Conservation (phyloP, 805 yeast species). For the Pachysolen tannophilus region DNA sequence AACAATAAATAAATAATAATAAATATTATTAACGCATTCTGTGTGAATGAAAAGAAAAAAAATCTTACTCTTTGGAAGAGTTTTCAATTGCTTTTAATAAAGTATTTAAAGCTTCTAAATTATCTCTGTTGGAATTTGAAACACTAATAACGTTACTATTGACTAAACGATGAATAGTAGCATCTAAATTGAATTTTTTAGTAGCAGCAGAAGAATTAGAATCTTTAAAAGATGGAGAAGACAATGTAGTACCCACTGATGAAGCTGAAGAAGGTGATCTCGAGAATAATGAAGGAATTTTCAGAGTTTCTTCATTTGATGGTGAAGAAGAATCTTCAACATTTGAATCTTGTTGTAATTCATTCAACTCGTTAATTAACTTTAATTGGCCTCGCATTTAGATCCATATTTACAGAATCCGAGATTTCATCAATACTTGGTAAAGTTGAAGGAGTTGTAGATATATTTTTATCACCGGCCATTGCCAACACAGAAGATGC, state of each 20-base stretch:
- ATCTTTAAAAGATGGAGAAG: not conserved
- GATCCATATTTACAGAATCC: too few relatives aligned
- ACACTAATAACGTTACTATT: constrained; percentile 15
- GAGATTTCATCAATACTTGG: too few relatives aligned
- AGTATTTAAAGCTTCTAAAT: constrained; percentile 15
- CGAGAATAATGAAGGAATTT: not conserved
- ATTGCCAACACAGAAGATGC: not conserved
- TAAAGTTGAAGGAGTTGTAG: not conserved
- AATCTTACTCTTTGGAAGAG: too few relatives aligned
- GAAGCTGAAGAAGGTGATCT: not conserved
- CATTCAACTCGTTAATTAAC: constrained; percentile 1
- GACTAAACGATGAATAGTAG: constrained; percentile 13
- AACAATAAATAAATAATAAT: too few relatives aligned
- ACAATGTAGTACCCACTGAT: not conserved
- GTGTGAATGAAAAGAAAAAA: too few relatives aligned
- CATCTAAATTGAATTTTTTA: constrained; percentile 1
- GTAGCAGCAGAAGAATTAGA: not conserved
- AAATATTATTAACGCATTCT: not conserved
- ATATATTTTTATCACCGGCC: not conserved
- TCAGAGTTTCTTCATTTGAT: not conserved
- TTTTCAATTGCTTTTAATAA: constrained; percentile 15
- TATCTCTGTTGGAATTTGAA: constrained; percentile 16
- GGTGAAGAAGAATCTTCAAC: constrained; percentile 1
- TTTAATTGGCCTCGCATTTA: constrained; percentile 7
- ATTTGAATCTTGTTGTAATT: not conserved